Conservation (phyloP, 371 early-diverging fungal genomes). For the Dichotomocladium elegans region DNA sequence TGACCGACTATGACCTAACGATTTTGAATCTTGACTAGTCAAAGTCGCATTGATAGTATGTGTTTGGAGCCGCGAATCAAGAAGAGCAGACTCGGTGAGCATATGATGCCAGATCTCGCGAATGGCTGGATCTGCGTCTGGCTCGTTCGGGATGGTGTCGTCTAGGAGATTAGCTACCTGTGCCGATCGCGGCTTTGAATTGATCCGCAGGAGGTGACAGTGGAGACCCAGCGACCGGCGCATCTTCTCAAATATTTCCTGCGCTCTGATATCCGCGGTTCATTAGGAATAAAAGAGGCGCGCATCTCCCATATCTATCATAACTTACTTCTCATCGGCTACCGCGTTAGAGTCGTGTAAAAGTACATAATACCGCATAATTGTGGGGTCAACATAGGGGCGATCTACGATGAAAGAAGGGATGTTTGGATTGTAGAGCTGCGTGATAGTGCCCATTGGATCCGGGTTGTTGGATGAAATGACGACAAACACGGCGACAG, state of each 20-base stretch:
- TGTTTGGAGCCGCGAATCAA: slow-evolving; percentile 30
- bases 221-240: slow-evolving; percentile 65
- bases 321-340: slow-evolving; percentile 52
- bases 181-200: slow-evolving; percentile 36
- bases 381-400: slow-evolving; percentile 63
- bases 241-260: slow-evolving; percentile 56
- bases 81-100: slow-evolving; percentile 10
- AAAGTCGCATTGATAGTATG: slow-evolving; percentile 5
- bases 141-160: slow-evolving; percentile 13
- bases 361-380: slow-evolving; percentile 70
- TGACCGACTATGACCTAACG: slow-evolving; percentile 12
- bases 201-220: slow-evolving; percentile 59
- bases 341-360: slow-evolving; percentile 67
- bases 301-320: background rate
- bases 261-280: slow-evolving; percentile 37
- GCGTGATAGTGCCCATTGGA: slow-evolving; percentile 66
- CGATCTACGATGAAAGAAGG: slow-evolving; percentile 57
- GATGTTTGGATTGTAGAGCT: slow-evolving; percentile 53
- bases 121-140: slow-evolving; percentile 10
- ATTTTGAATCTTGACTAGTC: background rate
- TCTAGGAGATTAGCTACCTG: slow-evolving; percentile 15
- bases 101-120: slow-evolving; percentile 15
- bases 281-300: background rate
- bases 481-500: slow-evolving; percentile 79
- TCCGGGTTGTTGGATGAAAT: slow-evolving; percentile 76